Conservation (phyloP, 2,329 filamentous ascomycete genomes). For the Botrytis elliptica region DNA sequence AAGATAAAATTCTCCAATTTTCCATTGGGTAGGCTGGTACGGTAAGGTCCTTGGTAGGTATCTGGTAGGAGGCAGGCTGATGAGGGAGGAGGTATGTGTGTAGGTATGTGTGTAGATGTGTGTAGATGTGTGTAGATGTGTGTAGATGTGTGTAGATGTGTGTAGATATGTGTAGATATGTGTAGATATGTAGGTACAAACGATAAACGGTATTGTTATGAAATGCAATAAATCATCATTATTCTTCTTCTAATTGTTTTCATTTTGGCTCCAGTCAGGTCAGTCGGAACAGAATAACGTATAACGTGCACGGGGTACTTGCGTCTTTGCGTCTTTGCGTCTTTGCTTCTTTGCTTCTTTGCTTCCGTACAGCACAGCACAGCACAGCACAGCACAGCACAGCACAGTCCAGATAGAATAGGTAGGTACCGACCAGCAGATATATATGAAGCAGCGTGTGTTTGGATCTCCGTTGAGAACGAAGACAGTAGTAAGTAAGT, state of each 20-base stretch:
- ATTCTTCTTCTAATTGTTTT: not conserved
- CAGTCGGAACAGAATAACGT: not conserved
- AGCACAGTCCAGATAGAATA: not conserved
- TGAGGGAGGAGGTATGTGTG: not conserved
- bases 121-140: not conserved
- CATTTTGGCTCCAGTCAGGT: not conserved
- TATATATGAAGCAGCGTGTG: not conserved
- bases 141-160: not conserved
- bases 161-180: not conserved
- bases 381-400: not conserved
- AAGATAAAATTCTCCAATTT: not conserved
- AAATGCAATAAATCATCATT: not conserved
- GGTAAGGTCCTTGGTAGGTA: not conserved
- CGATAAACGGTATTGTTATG: not conserved
- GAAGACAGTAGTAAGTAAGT: not conserved
- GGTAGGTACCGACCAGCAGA: not conserved
- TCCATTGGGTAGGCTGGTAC: not conserved
- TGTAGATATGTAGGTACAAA: not conserved
- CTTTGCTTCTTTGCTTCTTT: not conserved
- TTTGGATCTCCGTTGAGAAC: not conserved
- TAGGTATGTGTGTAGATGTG: not conserved
- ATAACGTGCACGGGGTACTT: not conserved
- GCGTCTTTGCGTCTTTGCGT: not conserved
- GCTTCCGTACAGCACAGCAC: not conserved
- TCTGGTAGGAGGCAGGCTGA: not conserved